A percentile compares a stretch with the other conserved stretches of the same genome.
These are phyloP conservation scores for Thermoascus crustaceus DNA, from an alignment of 2,329 filamentous ascomycete species.

Conservation along the genomic window DNA sequence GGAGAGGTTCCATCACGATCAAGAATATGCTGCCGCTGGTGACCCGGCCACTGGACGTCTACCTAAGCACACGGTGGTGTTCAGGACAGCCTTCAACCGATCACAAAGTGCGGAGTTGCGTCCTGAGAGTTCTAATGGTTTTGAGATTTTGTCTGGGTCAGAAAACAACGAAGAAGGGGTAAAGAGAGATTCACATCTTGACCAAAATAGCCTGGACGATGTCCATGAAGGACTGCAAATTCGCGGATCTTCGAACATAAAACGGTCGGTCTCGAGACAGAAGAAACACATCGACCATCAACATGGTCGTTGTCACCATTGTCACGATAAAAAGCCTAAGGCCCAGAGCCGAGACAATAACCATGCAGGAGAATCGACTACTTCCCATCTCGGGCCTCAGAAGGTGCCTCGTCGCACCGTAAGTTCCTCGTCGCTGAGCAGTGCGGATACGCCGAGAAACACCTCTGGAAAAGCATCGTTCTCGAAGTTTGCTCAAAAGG, in stretches of 20 bases:
- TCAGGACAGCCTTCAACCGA: slow-evolving; percentile 37
- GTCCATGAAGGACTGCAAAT: too few relatives aligned
- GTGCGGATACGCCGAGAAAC: slow-evolving; percentile 16
- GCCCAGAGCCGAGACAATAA: not conserved
- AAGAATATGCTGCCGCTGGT: slow-evolving; percentile 29
- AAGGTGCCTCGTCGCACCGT: slow-evolving; percentile 6
- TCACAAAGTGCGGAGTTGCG: slow-evolving; percentile 30
- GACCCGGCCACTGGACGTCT: slow-evolving; percentile 30
- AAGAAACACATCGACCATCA: too few relatives aligned
- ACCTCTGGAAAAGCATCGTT: slow-evolving; percentile 20
- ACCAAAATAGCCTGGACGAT: too few relatives aligned
- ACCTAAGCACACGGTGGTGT: slow-evolving; percentile 39
- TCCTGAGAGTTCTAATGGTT: slow-evolving; percentile 8
- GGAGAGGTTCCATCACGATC: slow-evolving; percentile 43
- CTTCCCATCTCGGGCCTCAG: slow-evolving; percentile 4
- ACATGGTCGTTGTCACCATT: too few relatives aligned
- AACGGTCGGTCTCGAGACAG: too few relatives aligned
- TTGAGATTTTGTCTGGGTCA: not conserved
- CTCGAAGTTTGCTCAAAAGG: slow-evolving; percentile 27
- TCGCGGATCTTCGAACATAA: too few relatives aligned
- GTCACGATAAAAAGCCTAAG: too few relatives aligned
- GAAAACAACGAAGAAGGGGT: slow-evolving; percentile 1
- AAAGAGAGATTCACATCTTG: not conserved
- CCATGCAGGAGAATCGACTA: not conserved
- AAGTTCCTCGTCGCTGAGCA: slow-evolving; percentile 12